A percentile compares a stretch with the other conserved stretches of the same genome.
These are phyloP conservation scores for Chrysanthemum seticuspe DNA, from an alignment of 129 eudicot species.

Conservation along the genomic window DNA sequence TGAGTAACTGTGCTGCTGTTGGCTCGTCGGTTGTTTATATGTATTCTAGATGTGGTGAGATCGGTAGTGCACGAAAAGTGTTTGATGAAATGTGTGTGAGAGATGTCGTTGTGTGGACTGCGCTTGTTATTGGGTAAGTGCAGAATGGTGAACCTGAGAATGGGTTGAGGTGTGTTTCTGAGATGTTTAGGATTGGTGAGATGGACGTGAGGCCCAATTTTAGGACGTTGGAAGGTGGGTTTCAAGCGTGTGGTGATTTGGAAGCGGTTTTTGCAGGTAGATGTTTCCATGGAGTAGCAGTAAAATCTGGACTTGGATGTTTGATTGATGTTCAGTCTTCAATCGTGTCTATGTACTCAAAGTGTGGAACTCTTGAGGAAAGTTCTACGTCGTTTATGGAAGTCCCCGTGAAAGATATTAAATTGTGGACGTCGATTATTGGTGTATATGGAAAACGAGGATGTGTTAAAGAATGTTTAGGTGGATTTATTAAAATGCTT, in stretches of 20 bases:
- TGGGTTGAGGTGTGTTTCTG: conserved; percentile 50
- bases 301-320: conserved; percentile 55
- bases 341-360: conserved; percentile 71
- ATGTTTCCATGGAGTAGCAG: conserved; percentile 68
- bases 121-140: conserved; percentile 80
- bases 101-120: conserved; percentile 91
- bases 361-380: conserved; percentile 61
- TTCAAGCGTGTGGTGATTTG: conserved; percentile 74
- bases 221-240: conserved; percentile 83
- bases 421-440: conserved; percentile 72
- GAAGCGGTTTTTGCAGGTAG: conserved; percentile 56
- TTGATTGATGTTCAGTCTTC: conserved; percentile 47
- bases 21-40: conserved; percentile 67
- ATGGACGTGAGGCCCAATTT: conserved; percentile 55
- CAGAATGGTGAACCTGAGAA: conserved; percentile 67
- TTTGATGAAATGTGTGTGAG: conserved; percentile 66
- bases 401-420: conserved; percentile 54
- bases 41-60: conserved; percentile 70
- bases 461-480: conserved; percentile 35
- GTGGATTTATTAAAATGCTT: conserved; percentile 51
- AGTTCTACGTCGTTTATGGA: conserved; percentile 53
- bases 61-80: conserved; percentile 50
- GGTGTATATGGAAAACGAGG: conserved; percentile 56
- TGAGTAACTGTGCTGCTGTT: conserved; percentile 37
- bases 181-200: conserved; percentile 61